phyloP scores from a whole-genome alignment of 164 flowering plant species.

The Aristolochia fimbriata region DNA sequence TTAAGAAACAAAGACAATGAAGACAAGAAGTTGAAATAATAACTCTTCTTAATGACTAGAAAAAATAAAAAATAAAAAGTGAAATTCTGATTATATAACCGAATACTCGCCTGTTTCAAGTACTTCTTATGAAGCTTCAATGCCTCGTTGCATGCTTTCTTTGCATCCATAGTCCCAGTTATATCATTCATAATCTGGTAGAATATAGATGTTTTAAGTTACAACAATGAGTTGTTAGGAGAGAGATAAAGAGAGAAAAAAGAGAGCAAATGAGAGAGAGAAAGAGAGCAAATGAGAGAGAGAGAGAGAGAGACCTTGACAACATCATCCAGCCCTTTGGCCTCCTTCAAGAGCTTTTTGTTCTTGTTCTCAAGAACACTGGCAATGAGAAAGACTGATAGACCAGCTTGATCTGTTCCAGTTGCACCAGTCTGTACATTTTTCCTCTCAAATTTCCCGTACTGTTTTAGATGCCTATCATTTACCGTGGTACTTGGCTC shows the following conservation, averaged over 20 bases:
- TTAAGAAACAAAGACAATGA: too few species aligned
- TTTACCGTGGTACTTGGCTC: constrained; percentile 12
- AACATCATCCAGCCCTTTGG: constrained; percentile 84
- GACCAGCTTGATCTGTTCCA: constrained; percentile 30
- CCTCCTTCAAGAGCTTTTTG: constrained; percentile 58
- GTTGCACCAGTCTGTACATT: constrained; percentile 43
- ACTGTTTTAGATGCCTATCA: constrained; percentile 49
- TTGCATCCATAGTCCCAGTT: constrained; percentile 68
- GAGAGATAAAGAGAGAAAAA: background rate
- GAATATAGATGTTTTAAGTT: background rate
- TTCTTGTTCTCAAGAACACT: constrained; percentile 76
- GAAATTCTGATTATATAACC: background rate
- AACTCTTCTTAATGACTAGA: too few species aligned
- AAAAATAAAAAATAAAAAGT: background rate
- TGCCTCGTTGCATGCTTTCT: constrained; percentile 68
- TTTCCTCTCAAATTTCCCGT: constrained; percentile 76
- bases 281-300: constrained; percentile 8
- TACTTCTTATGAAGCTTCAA: constrained; percentile 72
- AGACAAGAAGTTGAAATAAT: too few species aligned
- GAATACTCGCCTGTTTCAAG: constrained; percentile 32
- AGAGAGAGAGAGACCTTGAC: constrained; percentile 42
- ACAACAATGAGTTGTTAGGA: background rate
- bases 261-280: constrained; percentile 3
- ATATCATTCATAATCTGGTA: constrained; percentile 65
- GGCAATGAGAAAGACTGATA: constrained; percentile 75